Evolutionary conservation across 306 rosid species (phyloP).

Genomic region (Acmispon strigosus): DNA sequence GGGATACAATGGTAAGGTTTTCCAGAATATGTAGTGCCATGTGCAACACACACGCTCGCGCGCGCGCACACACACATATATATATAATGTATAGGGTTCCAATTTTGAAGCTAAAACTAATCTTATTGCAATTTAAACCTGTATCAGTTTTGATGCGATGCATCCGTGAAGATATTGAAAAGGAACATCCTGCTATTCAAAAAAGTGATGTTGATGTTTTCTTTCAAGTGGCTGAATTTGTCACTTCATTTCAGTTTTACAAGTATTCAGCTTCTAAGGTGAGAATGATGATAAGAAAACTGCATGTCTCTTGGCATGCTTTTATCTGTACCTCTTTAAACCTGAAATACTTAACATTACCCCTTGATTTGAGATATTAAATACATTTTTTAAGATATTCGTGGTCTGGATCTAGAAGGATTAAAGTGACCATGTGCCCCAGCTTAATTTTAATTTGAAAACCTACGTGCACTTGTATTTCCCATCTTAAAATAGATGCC

Average conservation of each 20-base stretch:
- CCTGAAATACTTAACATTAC: neutral
- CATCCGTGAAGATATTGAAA: constrained; percentile 65
- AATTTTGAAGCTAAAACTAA: constrained; percentile 12
- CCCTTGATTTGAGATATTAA: neutral
- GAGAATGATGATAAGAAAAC: constrained; percentile 31
- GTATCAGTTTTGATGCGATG: constrained; percentile 78
- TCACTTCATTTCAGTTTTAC: constrained; percentile 75
- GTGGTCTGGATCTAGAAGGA: neutral
- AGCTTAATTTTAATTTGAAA: neutral
- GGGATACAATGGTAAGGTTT: constrained; percentile 67
- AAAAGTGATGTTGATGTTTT: constrained; percentile 61
- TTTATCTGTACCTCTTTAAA: constrained; percentile 7
- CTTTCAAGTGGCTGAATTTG: constrained; percentile 88
- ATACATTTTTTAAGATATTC: neutral
- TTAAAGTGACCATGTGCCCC: neutral
- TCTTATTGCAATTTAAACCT: constrained; percentile 19
- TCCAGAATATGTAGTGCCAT: neutral
- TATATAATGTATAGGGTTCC: neutral
- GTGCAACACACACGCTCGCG: neutral
- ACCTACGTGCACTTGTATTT: neutral
- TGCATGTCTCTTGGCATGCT: neutral
- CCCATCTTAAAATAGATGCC: neutral
- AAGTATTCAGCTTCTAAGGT: constrained; percentile 69
- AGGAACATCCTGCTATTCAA: constrained; percentile 78
- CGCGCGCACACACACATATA: no score